phyloP scores from a whole-genome alignment of 2,329 filamentous ascomycete genomes.

The Pyricularia sp. region DNA sequence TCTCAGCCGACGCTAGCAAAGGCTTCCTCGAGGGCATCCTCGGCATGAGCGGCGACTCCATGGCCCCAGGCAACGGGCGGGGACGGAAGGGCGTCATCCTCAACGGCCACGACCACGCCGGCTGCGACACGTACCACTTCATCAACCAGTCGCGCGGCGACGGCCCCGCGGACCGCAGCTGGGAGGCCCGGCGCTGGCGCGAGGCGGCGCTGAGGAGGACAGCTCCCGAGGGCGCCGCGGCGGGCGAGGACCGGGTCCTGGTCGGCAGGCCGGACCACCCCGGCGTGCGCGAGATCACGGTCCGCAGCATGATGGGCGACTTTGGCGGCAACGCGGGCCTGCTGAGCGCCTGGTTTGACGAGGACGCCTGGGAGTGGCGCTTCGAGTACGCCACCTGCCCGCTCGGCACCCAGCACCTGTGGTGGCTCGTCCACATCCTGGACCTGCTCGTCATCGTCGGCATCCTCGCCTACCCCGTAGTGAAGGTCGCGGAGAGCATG shows the following conservation, averaged over 20 bases:
- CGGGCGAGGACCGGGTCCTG: constrained; percentile 16
- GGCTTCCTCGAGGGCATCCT: constrained; percentile 80
- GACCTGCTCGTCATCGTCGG: constrained; percentile 41
- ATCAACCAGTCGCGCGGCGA: constrained; percentile 51
- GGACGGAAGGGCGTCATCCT: constrained; percentile 72
- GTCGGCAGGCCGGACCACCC: constrained; percentile 35
- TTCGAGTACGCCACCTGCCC: constrained; percentile 73
- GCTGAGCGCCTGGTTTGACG: constrained; percentile 83
- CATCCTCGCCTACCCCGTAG: constrained; percentile 10
- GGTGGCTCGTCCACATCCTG: constrained; percentile 82
- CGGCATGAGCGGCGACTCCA: constrained; percentile 57
- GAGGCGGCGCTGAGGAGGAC: constrained; percentile 14
- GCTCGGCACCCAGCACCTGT: constrained; percentile 79
- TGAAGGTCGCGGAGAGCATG: constrained; percentile 15
- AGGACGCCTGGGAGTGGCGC: constrained; percentile 62
- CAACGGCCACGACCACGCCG: constrained; percentile 91
- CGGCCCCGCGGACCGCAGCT: constrained; percentile 29
- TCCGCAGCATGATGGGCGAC: constrained; percentile 97
- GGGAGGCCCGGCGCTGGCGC: constrained; percentile 40
- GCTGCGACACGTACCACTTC: constrained; percentile 84
- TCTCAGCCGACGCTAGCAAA: constrained; percentile 62
- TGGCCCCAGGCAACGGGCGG: constrained; percentile 48
- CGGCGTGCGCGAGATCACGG: constrained; percentile 78
- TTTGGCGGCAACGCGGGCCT: constrained; percentile 89
- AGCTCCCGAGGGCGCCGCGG: constrained; percentile 31